Evolutionary conservation across 2,329 filamentous ascomycete species (phyloP), one percentile per base, ranked within the genome.

Genomic region (Alternaria sp.): DNA sequence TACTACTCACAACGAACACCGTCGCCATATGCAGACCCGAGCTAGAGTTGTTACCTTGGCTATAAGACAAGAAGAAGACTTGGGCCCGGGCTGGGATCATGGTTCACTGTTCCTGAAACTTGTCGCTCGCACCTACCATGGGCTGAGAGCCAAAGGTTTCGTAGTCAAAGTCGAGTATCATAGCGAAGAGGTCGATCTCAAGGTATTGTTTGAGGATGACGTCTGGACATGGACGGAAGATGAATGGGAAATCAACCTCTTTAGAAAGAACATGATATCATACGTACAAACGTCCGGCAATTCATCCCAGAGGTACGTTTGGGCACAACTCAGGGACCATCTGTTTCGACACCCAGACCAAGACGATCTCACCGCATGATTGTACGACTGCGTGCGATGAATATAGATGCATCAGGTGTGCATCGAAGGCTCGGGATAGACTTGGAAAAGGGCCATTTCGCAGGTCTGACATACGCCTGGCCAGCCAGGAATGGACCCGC

Each of bases 141-240:
- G 46, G 7, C 21, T 65, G 30, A 60, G 44, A 21, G 43, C 15
- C 2, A 62, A 57, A 10, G 62, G 52, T 1, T 67, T 65, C 21
- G 30, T 49, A n/a, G 28, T 57, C 17, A 67, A 56, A 32, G 11
- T 55, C 3, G 52, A 55, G 13, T 67, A 62, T n/a, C 40, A 45
- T 6, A 62, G 54, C 32, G 59, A 60, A 44, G 54, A 28, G 15
- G 19, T 56, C 25, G 47, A 55, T 12, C 23, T 67, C 6, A 55
- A 57, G 15, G 6, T 52, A 4, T 15, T 57, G 1, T 62, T 65
- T 32, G 46, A 59, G 12, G 52, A 67, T 5, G 62, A 62, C 21
- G 56, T 36, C 17, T 62, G 58, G 47, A 43, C 19, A 13, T 65
- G 58, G 65, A 55, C 62, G 17, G 23, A 25, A 5, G 23, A 54